Evolutionary conservation across 495 filamentous ascomycete species (phyloP).

Genomic region (Daldinia childiae): DNA sequence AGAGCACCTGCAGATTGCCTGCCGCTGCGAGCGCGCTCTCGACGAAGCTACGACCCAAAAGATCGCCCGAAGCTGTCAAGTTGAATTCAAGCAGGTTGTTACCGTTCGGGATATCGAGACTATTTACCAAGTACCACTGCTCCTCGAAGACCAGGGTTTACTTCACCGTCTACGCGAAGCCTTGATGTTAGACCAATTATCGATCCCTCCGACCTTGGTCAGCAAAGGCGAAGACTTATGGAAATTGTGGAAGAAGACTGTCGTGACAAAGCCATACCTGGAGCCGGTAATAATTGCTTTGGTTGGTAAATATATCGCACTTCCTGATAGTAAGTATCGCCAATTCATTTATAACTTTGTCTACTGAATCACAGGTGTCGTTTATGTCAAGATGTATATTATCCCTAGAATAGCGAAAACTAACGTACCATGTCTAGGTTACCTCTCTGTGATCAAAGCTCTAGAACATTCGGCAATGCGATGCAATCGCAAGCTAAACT

Average conservation of each 20-base stretch:
- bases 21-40: slow-evolving; percentile 81
- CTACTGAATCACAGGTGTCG: not conserved
- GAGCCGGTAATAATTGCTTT: slow-evolving; percentile 83
- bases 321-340: slow-evolving; percentile 66
- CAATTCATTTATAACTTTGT: not conserved
- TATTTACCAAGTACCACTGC: slow-evolving; percentile 91
- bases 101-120: slow-evolving; percentile 85
- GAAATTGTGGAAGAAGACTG: slow-evolving; percentile 74
- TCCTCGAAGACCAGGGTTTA: slow-evolving; percentile 83
- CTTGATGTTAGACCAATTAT: slow-evolving; percentile 66
- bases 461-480: slow-evolving; percentile 93
- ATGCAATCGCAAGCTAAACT: slow-evolving; percentile 78
- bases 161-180: slow-evolving; percentile 66
- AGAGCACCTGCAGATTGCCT: slow-evolving; percentile 72
- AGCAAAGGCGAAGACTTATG: slow-evolving; percentile 70
- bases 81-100: slow-evolving; percentile 81
- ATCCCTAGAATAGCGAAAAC: not conserved
- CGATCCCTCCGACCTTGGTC: slow-evolving; percentile 57
- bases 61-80: slow-evolving; percentile 86
- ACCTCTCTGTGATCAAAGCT: slow-evolving; percentile 62
- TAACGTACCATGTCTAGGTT: slow-evolving; percentile 14
- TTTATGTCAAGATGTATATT: not conserved
- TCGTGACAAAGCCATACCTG: slow-evolving; percentile 70
- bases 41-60: slow-evolving; percentile 81
- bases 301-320: slow-evolving; percentile 88